phyloP scores from a whole-genome alignment of 1,139 yeast genomes.

The Magnusiomyces suaveolens region DNA sequence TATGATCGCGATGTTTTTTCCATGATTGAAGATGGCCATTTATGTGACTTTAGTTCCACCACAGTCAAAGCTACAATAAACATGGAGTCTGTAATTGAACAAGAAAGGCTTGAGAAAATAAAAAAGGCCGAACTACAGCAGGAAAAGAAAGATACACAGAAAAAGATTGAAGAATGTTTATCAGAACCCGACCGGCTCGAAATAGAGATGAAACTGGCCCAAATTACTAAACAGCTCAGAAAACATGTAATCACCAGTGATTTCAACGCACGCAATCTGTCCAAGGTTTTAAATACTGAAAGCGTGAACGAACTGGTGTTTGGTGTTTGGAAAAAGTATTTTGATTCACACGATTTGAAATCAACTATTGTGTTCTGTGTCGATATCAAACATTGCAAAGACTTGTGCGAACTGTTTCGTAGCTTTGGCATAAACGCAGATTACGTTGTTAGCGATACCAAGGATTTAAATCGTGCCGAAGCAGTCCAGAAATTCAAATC shows the following conservation, averaged over 20 bases:
- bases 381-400: slow-evolving; percentile 55
- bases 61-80: slow-evolving; percentile 34
- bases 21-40: slow-evolving; percentile 60
- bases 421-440: slow-evolving; percentile 59
- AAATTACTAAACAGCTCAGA: slow-evolving; percentile 21
- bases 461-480: slow-evolving; percentile 41
- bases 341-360: slow-evolving; percentile 30
- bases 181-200: neutral
- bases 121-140: neutral
- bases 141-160: neutral
- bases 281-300: slow-evolving; percentile 46
- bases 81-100: neutral
- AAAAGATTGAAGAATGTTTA: neutral
- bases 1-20: slow-evolving; percentile 57
- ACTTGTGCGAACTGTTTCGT: slow-evolving; percentile 47
- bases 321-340: slow-evolving; percentile 46
- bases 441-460: slow-evolving; percentile 62
- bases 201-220: neutral
- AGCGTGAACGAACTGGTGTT: slow-evolving; percentile 49
- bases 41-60: slow-evolving; percentile 61
- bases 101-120: neutral
- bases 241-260: slow-evolving; percentile 36
- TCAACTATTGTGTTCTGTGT: slow-evolving; percentile 75
- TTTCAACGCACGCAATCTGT: slow-evolving; percentile 44
- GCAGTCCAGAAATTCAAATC: slow-evolving; percentile 50